phyloP scores from a whole-genome alignment of 2,329 filamentous ascomycete species.

The Leptographium galeiforme region DNA sequence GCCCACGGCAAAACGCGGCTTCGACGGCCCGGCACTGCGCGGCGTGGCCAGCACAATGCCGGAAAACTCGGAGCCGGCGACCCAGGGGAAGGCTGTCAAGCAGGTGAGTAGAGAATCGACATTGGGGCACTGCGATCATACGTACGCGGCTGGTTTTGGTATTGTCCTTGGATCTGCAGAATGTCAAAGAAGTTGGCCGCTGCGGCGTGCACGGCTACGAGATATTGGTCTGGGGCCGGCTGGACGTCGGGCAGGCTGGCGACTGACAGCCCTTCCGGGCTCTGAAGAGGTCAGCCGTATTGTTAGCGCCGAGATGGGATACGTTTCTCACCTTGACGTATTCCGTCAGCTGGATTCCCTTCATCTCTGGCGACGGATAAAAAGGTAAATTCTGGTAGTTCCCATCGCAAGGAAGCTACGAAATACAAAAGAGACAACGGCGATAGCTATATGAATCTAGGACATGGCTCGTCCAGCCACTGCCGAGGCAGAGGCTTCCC shows the following conservation, averaged over 20 bases:
- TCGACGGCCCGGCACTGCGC: conserved; percentile 19
- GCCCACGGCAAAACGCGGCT: conserved; percentile 53
- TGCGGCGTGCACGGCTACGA: conserved; percentile 73
- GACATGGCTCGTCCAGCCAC: no score
- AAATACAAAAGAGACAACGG: no score
- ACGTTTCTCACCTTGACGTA: conserved; percentile 19
- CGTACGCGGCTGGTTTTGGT: conserved; percentile 72
- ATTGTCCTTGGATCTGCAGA: conserved; percentile 88
- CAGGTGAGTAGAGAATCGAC: neutral
- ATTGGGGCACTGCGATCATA: neutral
- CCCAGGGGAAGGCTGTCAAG: conserved; percentile 59
- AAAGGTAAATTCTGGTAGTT: neutral
- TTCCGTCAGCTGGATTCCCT: conserved; percentile 20
- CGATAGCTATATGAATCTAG: no score
- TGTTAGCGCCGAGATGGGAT: neutral
- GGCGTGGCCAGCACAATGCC: conserved; percentile 62
- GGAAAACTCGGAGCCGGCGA: conserved; percentile 76
- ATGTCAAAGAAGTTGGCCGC: conserved; percentile 97
- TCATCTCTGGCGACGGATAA: conserved; percentile 13
- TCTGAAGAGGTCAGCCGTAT: conserved; percentile 31
- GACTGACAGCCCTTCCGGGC: conserved; percentile 66
- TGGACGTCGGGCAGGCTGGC: conserved; percentile 60
- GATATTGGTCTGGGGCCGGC: conserved; percentile 62
- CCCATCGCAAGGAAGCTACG: no score
- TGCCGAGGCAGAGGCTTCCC: neutral